Conservation (phyloP, 2,329 filamentous ascomycete genomes). For the Bipolaris zeicola region DNA sequence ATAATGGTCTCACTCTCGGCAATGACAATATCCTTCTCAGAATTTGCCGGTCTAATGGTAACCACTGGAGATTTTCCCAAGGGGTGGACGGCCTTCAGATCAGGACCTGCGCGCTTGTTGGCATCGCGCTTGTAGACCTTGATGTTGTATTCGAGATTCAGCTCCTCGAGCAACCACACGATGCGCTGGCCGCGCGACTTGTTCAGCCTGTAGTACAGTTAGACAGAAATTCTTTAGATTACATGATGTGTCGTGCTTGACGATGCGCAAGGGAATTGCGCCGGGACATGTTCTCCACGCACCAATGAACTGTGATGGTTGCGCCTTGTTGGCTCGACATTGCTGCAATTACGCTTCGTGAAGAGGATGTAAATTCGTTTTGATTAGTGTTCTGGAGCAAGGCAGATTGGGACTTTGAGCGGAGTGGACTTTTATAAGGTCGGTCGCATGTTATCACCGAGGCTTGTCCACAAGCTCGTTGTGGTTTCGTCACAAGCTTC, state of each 20-base stretch:
- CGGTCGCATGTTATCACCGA: conserved; percentile 5
- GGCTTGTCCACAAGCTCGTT: conserved; percentile 7
- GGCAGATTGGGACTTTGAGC: not conserved
- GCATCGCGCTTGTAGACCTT: conserved; percentile 74
- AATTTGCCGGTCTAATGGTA: conserved; percentile 61
- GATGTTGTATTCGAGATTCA: conserved; percentile 78
- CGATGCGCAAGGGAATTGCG: not conserved
- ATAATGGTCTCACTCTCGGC: conserved; percentile 82
- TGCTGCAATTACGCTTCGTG: not conserved
- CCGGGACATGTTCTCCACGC: conserved; percentile 11
- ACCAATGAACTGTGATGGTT: conserved; percentile 48
- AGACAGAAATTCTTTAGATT: not conserved
- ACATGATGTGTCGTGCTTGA: not conserved
- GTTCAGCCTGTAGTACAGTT: conserved; percentile 67
- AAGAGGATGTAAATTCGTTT: not conserved
- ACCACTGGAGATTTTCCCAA: conserved; percentile 87
- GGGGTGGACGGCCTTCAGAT: conserved; percentile 78
- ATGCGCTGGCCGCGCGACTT: conserved; percentile 82
- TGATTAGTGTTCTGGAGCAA: not conserved
- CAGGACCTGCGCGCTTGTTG: conserved; percentile 72
- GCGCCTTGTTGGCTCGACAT: conserved; percentile 40
- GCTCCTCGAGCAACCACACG: conserved; percentile 84
- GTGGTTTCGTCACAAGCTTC: conserved; percentile 12
- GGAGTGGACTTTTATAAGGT: not conserved
- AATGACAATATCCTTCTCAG: conserved; percentile 63